Conservation (phyloP, 306 rosid species). For the Cucumis melo region DNA sequence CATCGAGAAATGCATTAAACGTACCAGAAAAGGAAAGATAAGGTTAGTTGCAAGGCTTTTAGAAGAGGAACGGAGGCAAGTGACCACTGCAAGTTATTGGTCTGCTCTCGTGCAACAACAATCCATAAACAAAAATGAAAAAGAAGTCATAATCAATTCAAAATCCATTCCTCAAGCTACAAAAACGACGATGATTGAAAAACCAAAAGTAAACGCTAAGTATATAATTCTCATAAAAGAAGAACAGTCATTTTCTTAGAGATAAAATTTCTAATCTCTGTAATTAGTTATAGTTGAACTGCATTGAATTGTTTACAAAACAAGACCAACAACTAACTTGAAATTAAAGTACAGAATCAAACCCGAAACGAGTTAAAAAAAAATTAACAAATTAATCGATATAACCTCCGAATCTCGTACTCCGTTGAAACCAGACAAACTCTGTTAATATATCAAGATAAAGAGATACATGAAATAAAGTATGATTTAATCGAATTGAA, state of each 20-base stretch:
- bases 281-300: neutral
- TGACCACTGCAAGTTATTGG: conserved; percentile 84
- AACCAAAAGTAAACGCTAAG: neutral
- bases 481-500: neutral
- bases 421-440: neutral
- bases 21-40: conserved; percentile 88
- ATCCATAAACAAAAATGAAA: neutral
- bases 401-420: neutral
- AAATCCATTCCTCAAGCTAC: neutral
- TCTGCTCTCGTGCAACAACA: conserved; percentile 34
- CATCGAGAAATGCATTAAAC: neutral
- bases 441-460: neutral
- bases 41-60: conserved; percentile 76
- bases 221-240: neutral
- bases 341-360: neutral
- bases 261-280: neutral
- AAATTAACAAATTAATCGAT: neutral
- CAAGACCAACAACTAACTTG: neutral
- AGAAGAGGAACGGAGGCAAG: conserved; percentile 73
- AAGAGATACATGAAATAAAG: neutral
- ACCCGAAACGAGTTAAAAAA: neutral
- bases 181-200: neutral
- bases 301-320: neutral
- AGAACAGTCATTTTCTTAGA: neutral
- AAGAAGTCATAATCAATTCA: neutral